phyloP scores from a whole-genome alignment of 163 green algal species.

The Chlamydomonas reinhardtii region DNA sequence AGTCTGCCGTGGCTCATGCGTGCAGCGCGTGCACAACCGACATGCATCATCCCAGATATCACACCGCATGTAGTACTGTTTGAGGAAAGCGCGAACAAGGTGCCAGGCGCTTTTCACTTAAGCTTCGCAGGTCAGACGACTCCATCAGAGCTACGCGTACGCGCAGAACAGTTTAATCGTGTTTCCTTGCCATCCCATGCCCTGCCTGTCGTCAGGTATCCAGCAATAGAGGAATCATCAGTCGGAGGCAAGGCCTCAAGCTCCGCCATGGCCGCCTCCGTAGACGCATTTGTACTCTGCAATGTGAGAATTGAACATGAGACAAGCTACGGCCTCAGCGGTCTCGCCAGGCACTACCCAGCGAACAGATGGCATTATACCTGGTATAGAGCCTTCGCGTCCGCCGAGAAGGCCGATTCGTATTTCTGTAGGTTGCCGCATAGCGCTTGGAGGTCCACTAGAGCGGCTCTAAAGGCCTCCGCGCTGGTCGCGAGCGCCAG shows the following conservation, averaged over 20 bases:
- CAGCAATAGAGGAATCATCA: constrained; percentile 10
- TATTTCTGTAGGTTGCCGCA: constrained; percentile 42
- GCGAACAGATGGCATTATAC: background rate
- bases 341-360: no score
- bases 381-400: constrained; percentile 39
- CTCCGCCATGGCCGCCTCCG: constrained; percentile 12
- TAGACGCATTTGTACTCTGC: background rate
- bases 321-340: no score
- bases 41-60: no score
- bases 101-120: background rate
- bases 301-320: no score
- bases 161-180: background rate
- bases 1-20: no score
- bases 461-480: background rate
- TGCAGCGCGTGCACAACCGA: no score
- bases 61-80: no score
- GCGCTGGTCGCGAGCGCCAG: constrained; percentile 12
- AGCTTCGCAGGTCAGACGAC: no score
- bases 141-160: background rate
- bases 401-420: constrained; percentile 28
- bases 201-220: constrained; percentile 33
- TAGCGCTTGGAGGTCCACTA: constrained; percentile 15
- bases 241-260: constrained; percentile 12
- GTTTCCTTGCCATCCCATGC: background rate
- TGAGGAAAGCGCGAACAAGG: background rate